These are phyloP conservation scores for Scolecobasidium constrictum DNA, from an alignment of 2,329 filamentous ascomycete genomes.

Conservation along the genomic window DNA sequence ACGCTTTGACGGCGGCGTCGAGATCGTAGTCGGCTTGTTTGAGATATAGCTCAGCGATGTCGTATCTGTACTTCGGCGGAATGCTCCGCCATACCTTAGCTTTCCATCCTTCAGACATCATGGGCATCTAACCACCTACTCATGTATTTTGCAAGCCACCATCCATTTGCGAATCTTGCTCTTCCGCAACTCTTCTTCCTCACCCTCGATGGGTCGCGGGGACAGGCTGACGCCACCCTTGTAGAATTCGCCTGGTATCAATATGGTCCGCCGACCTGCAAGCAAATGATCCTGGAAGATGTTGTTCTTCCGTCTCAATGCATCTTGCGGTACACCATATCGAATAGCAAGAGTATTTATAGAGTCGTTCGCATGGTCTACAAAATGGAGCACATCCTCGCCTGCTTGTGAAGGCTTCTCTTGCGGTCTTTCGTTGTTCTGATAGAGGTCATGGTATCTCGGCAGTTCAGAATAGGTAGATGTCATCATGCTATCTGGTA, in stretches of 20 bases:
- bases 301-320: constrained; percentile 56
- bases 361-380: constrained; percentile 58
- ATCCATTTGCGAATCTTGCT: constrained; percentile 64
- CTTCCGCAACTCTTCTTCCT: constrained; percentile 63
- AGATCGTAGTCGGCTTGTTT: constrained; percentile 59
- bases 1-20: constrained; percentile 51
- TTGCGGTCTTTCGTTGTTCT: too few relatives aligned
- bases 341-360: constrained; percentile 57
- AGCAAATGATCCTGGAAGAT: constrained; percentile 63
- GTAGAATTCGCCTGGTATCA: constrained; percentile 63
- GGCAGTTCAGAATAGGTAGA: constrained; percentile 4
- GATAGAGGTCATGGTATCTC: background rate
- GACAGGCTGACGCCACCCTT: constrained; percentile 56
- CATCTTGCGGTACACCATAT: constrained; percentile 56
- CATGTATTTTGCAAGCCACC: constrained; percentile 64
- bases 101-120: constrained; percentile 11
- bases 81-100: constrained; percentile 28
- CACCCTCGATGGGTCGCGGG: constrained; percentile 59
- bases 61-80: constrained; percentile 38
- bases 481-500: background rate
- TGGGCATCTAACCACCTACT: constrained; percentile 40
- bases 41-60: constrained; percentile 64
- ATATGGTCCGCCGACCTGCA: constrained; percentile 53
- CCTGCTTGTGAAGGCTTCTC: constrained; percentile 5
- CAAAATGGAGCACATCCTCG: constrained; percentile 59